These are phyloP conservation scores for Tephrocybe sp. DNA, from an alignment of 768 basidiomycete genomes.

Conservation along the genomic window DNA sequence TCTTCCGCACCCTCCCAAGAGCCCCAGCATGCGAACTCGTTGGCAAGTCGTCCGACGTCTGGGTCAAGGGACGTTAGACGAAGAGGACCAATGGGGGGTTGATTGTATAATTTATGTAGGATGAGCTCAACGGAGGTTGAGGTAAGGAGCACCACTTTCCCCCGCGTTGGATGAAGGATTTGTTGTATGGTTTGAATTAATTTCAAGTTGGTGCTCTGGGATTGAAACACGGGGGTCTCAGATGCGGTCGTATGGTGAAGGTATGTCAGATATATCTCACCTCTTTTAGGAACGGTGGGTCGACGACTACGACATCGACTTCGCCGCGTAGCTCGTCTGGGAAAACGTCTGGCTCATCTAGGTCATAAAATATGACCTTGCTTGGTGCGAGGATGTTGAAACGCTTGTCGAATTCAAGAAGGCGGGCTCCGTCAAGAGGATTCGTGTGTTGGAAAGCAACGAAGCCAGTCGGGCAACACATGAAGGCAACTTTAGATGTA, in stretches of 20 bases:
- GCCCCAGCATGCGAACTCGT: constrained; percentile 32
- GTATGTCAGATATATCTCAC: constrained; percentile 22
- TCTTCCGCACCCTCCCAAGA: constrained; percentile 36
- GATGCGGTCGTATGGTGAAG: background rate
- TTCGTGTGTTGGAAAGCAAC: constrained; percentile 45
- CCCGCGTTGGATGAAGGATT: constrained; percentile 35
- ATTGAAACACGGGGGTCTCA: background rate
- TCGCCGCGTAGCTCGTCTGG: constrained; percentile 29
- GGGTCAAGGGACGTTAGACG: constrained; percentile 30
- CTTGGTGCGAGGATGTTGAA: constrained; percentile 37
- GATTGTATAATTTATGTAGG: constrained; percentile 32
- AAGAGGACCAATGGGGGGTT: constrained; percentile 38
- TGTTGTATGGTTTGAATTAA: constrained; percentile 35
- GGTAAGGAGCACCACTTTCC: constrained; percentile 38
- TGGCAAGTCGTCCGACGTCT: constrained; percentile 34
- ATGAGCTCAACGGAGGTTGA: constrained; percentile 36
- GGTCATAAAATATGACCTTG: constrained; percentile 41
- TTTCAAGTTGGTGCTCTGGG: constrained; percentile 40
- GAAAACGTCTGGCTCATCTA: constrained; percentile 40
- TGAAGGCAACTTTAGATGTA: constrained; percentile 35
- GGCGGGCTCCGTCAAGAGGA: constrained; percentile 27
- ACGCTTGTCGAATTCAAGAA: constrained; percentile 42
- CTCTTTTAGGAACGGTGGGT: constrained; percentile 48
- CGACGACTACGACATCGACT: constrained; percentile 39
- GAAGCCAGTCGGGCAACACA: constrained; percentile 46